Percentiles rank a stretch among this genome's conserved stretches.
Evolutionary conservation across 371 early-diverging fungal species (phyloP).

Genomic region (Mortierella sp.): DNA sequence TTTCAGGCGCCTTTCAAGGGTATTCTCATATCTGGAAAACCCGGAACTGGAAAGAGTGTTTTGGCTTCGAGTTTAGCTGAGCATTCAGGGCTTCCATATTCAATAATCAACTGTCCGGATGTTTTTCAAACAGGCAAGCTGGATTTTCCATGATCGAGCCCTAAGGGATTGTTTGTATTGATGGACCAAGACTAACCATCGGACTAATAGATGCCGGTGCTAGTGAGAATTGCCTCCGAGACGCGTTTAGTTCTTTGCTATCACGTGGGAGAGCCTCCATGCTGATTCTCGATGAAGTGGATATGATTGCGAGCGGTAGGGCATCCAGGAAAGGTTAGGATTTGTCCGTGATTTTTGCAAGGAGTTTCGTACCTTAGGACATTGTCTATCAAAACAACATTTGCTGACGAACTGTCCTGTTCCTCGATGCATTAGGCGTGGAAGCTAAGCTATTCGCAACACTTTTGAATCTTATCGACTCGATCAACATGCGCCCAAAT

Average conservation of each 20-base stretch:
- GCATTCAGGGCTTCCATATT: slow-evolving; percentile 66
- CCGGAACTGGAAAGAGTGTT: slow-evolving; percentile 76
- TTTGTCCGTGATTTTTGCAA: not conserved
- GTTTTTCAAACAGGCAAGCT: slow-evolving; percentile 73
- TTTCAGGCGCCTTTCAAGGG: slow-evolving; percentile 59
- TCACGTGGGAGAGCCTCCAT: slow-evolving; percentile 55
- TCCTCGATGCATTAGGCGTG: slow-evolving; percentile 37
- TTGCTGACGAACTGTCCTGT: not conserved
- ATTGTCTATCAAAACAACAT: not conserved
- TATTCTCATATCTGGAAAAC: slow-evolving; percentile 66
- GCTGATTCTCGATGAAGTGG: slow-evolving; percentile 73
- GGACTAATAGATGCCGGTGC: slow-evolving; percentile 67
- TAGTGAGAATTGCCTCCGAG: slow-evolving; percentile 62
- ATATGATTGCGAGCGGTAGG: slow-evolving; percentile 65
- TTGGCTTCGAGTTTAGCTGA: slow-evolving; percentile 65
- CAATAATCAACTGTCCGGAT: slow-evolving; percentile 76
- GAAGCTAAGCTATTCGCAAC: slow-evolving; percentile 60
- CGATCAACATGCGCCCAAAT: slow-evolving; percentile 30
- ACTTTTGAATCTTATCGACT: slow-evolving; percentile 61
- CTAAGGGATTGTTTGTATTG: not conserved
- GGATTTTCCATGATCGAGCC: not conserved
- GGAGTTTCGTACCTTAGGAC: not conserved
- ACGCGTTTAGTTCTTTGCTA: slow-evolving; percentile 57
- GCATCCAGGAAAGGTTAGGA: slow-evolving; percentile 58
- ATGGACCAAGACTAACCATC: not conserved